A percentile compares a stretch with the other conserved stretches of the same genome.
These are phyloP conservation scores for Pleurotus salmoneostramineus DNA, from an alignment of 768 basidiomycete species.

Conservation along the genomic window DNA sequence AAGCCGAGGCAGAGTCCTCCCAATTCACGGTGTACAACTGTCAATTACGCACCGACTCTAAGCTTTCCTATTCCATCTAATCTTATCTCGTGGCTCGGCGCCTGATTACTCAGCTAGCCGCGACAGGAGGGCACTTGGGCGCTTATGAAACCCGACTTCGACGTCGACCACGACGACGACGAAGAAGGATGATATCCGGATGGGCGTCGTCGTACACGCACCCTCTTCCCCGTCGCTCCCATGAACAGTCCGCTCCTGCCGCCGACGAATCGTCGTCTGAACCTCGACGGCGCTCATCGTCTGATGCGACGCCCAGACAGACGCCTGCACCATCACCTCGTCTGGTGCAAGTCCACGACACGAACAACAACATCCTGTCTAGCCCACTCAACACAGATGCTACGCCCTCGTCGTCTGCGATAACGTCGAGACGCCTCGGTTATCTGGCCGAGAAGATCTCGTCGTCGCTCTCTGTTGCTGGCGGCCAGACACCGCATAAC, in stretches of 20 bases:
- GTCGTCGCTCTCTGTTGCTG: slow-evolving; percentile 21
- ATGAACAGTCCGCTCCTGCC: slow-evolving; percentile 6
- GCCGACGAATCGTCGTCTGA: neutral
- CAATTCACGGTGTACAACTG: no score
- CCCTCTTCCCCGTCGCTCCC: slow-evolving; percentile 8
- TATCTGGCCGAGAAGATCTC: slow-evolving; percentile 41
- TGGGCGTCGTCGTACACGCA: slow-evolving; percentile 9
- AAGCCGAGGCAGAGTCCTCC: no score
- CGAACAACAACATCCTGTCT: slow-evolving; percentile 23
- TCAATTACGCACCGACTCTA: no score
- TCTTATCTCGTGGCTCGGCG: no score
- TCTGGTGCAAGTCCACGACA: slow-evolving; percentile 27
- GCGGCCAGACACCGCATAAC: slow-evolving; percentile 17
- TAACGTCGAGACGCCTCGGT: slow-evolving; percentile 29
- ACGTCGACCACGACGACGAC: neutral
- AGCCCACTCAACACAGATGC: slow-evolving; percentile 19
- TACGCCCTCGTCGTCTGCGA: slow-evolving; percentile 23
- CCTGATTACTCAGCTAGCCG: no score
- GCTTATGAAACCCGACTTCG: no score
- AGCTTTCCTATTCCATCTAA: no score
- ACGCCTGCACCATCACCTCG: slow-evolving; percentile 35
- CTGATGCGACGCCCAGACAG: slow-evolving; percentile 47
- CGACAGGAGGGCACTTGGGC: neutral
- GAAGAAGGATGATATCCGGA: slow-evolving; percentile 5
- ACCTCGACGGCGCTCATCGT: slow-evolving; percentile 37